phyloP scores from a whole-genome alignment of 2,329 filamentous ascomycete genomes.

The Colletotrichum sojae region DNA sequence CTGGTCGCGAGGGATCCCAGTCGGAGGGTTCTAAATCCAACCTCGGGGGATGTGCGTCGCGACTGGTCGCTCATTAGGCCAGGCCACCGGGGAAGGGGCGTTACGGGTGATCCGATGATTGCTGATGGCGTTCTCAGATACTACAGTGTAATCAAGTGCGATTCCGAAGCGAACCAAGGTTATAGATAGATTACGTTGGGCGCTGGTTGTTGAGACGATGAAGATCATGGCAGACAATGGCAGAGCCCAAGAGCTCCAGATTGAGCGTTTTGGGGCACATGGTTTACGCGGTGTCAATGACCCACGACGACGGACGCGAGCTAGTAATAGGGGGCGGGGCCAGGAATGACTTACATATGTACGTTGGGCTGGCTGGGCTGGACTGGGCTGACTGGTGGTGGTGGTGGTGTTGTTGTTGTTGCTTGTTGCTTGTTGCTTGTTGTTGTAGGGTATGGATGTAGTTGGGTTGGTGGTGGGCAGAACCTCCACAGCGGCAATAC shows the following conservation, averaged over 20 bases:
- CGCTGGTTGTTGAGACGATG: not conserved
- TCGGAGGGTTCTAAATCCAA: conserved; percentile 5
- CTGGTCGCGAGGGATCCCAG: conserved; percentile 4
- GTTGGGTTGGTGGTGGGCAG: conserved; percentile 10
- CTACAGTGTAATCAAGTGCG: not conserved
- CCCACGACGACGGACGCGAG: too few species aligned
- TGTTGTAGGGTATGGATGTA: conserved; percentile 10
- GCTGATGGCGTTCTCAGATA: not conserved
- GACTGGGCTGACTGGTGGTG: not conserved
- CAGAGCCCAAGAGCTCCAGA: too few species aligned
- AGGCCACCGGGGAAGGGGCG: not conserved
- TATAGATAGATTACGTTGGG: not conserved
- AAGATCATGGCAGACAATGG: too few species aligned
- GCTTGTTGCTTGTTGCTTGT: conserved; percentile 10
- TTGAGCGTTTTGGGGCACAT: too few species aligned
- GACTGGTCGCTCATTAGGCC: conserved; percentile 2
- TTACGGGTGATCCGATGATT: not conserved
- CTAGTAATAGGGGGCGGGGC: conserved; percentile 1
- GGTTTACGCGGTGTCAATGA: too few species aligned
- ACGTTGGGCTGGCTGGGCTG: conserved; percentile 4
- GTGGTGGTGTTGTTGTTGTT: not conserved
- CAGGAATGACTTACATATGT: conserved; percentile 42
- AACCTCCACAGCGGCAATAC: conserved; percentile 38
- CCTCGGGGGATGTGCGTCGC: not conserved
- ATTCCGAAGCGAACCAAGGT: not conserved